phyloP scores from a whole-genome alignment of 2,329 filamentous ascomycete genomes.

The Beauveria scarabaeidicola region DNA sequence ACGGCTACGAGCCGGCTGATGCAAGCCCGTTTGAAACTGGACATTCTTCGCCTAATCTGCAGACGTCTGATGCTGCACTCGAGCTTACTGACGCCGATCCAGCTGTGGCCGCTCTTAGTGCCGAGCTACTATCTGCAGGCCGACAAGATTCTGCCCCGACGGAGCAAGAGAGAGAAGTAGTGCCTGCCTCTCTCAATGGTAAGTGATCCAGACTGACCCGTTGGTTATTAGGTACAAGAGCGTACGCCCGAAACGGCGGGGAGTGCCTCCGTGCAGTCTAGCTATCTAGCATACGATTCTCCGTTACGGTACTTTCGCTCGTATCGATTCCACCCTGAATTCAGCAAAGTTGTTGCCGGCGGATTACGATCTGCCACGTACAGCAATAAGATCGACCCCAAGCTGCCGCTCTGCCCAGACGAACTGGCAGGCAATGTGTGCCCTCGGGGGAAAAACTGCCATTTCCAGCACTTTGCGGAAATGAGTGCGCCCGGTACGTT shows the following conservation, averaged over 20 bases:
- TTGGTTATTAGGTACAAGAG: neutral
- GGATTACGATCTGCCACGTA: conserved; percentile 88
- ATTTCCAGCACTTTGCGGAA: conserved; percentile 64
- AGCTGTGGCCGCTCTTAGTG: conserved; percentile 5
- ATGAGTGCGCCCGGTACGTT: conserved; percentile 32
- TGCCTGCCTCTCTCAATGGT: neutral
- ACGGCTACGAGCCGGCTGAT: conserved; percentile 49
- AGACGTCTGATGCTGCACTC: neutral
- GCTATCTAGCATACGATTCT: conserved; percentile 63
- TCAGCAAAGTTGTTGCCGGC: conserved; percentile 56
- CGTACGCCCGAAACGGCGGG: neutral
- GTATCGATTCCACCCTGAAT: conserved; percentile 83
- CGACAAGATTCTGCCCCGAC: conserved; percentile 17
- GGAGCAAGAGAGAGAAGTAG: conserved; percentile 34
- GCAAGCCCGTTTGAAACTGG: conserved; percentile 19
- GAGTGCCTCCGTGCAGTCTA: neutral
- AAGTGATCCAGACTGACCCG: neutral
- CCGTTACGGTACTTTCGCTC: conserved; percentile 75
- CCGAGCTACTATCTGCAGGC: conserved; percentile 23
- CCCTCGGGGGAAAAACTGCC: conserved; percentile 60
- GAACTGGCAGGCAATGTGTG: conserved; percentile 65
- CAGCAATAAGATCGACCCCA: conserved; percentile 78
- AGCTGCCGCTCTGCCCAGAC: conserved; percentile 65
- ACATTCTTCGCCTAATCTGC: conserved; percentile 5
- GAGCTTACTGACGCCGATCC: conserved; percentile 1